Evolutionary conservation across 495 filamentous ascomycete genomes (phyloP), one percentile per base, ranked within the genome.

Genomic region (Terfezia claveryi): DNA sequence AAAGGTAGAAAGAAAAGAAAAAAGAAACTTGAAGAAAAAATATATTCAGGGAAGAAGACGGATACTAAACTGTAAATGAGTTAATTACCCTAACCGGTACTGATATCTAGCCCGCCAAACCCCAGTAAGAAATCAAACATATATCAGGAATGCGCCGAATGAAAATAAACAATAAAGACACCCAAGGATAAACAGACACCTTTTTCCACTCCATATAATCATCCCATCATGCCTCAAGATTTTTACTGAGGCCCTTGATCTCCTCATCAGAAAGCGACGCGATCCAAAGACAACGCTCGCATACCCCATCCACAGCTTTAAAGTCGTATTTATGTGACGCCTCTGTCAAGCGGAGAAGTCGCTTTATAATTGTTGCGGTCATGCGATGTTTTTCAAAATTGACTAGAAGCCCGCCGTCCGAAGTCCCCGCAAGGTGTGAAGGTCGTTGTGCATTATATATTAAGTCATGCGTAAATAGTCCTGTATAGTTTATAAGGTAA

Each of bases 331-430:
- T 81, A 27, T 80, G 81, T 67, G 87, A 94, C n/a, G 86, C 83
- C 63, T 98, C 91, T 37, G 96, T 80, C 37, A 95, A 69, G 32
- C 89, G 76, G 52, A 95, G 74, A 50, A 99, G 72, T 61, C 79
- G 89, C 73, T 99, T 96, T 56, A 96, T 84, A 56, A 96, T 85
- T n/a, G 77, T 75, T 2, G 92, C 92, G 27, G 87, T 79, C 16
- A 83, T 87, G 32, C 89, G 83, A 64, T 87, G 89, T 55, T 87
- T 80, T 68, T 96, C 92, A 65, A 96, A 96, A 65, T 99, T 99
- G 57, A 96, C 78, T 52, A 99, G 70, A 32, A 84, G 77, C 58
- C 86, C 83, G 14, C 74, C 75, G 12, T 76, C 76, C 54, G 77
- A 76, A 20, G 58, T 78, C 61, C 70, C 82, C 55, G 63, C 81